A percentile compares a stretch with the other conserved stretches of the same genome.
phyloP scores from a whole-genome alignment of 345 rosid species.

The Atalantia buxifolia region DNA sequence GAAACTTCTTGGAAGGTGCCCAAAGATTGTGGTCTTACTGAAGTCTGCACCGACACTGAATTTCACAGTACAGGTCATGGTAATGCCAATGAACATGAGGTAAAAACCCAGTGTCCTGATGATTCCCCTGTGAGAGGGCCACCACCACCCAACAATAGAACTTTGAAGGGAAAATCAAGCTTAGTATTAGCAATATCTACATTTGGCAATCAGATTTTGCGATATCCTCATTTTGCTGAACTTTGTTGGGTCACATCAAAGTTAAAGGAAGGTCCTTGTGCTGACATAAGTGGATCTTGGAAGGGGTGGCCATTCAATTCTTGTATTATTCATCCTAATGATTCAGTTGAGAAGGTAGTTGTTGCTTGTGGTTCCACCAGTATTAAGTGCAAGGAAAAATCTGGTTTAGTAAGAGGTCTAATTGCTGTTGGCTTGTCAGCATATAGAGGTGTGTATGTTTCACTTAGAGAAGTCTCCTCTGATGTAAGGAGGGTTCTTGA shows the following conservation, averaged over 20 bases:
- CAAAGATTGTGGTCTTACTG: conserved; percentile 26
- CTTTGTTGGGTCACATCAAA: conserved; percentile 97
- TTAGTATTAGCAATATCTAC: conserved; percentile 64
- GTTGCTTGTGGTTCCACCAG: conserved; percentile 45
- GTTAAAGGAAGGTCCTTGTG: conserved; percentile 86
- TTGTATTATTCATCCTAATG: conserved; percentile 69
- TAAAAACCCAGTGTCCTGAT: conserved; percentile 25
- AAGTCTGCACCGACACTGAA: conserved; percentile 22
- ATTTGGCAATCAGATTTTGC: conserved; percentile 85
- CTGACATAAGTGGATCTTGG: conserved; percentile 79
- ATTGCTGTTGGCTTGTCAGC: conserved; percentile 85
- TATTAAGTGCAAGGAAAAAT: conserved; percentile 56
- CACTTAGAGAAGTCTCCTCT: conserved; percentile 71
- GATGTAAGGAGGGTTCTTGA: conserved; percentile 89
- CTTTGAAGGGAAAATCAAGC: conserved; percentile 67
- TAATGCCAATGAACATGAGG: conserved; percentile 25
- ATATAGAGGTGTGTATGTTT: conserved; percentile 67
- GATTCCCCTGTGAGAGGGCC: conserved; percentile 35
- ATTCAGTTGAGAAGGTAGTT: conserved; percentile 38
- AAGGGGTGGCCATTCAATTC: conserved; percentile 97
- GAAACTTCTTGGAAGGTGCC: conserved; percentile 23
- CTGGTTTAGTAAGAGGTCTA: conserved; percentile 75
- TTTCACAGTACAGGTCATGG: conserved; percentile 17
- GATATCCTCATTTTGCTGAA: conserved; percentile 94
- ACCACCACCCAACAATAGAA: conserved; percentile 42